Evolutionary conservation across 1,139 yeast species (phyloP).

Genomic region (Yamadazyma diospyri): DNA sequence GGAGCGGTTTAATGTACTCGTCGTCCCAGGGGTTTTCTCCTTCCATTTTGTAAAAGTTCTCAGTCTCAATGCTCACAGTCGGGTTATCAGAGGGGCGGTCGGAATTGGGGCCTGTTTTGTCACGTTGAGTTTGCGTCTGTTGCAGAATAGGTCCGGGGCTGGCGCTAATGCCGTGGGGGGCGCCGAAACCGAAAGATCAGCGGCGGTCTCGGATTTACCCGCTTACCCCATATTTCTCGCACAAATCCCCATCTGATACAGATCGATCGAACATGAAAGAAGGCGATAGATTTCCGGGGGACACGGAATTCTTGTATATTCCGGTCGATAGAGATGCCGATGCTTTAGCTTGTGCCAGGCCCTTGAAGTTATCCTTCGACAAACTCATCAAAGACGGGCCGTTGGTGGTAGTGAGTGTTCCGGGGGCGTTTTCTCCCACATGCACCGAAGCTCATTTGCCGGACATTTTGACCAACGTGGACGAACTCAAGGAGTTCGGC

Average conservation of each 20-base stretch:
- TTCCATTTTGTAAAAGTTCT: too few relatives aligned
- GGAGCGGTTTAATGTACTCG: slow-evolving; percentile 26
- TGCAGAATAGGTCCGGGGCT: too few relatives aligned
- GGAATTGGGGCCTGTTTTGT: too few relatives aligned
- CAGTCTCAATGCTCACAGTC: too few relatives aligned
- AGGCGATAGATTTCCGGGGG: slow-evolving; percentile 47
- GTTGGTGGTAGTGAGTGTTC: slow-evolving; percentile 73
- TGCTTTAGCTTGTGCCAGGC: slow-evolving; percentile 50
- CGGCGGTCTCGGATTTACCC: too few relatives aligned
- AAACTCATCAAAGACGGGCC: slow-evolving; percentile 24
- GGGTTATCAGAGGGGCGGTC: too few relatives aligned
- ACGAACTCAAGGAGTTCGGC: slow-evolving; percentile 35
- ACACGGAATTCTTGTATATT: slow-evolving; percentile 51
- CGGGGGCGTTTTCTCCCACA: slow-evolving; percentile 92
- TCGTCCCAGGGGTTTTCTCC: slow-evolving; percentile 17
- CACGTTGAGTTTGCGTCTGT: too few relatives aligned
- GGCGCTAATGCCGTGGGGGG: too few relatives aligned
- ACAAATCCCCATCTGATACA: too few relatives aligned
- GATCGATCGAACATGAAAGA: slow-evolving; percentile 18
- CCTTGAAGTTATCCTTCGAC: slow-evolving; percentile 21
- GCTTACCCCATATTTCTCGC: too few relatives aligned
- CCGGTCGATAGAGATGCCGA: slow-evolving; percentile 44
- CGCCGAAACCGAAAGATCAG: too few relatives aligned
- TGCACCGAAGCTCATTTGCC: slow-evolving; percentile 85
- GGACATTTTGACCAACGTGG: slow-evolving; percentile 52